Evolutionary conservation across 1,139 yeast genomes (phyloP).

Genomic region (Hanseniaspora sp.): DNA sequence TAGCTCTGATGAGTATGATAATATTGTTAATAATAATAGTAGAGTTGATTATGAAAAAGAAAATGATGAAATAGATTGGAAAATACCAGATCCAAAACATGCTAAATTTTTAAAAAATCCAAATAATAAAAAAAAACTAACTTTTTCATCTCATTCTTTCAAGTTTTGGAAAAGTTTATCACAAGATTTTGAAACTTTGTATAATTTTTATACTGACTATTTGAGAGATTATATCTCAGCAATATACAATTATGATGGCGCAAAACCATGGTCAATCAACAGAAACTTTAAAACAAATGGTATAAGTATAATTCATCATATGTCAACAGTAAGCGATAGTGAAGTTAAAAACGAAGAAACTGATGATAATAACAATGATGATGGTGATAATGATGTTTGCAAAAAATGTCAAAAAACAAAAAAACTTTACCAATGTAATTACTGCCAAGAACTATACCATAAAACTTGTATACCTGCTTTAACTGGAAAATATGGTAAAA

Average conservation of each 20-base stretch:
- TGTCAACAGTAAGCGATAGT: constrained; percentile 18
- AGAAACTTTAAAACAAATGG: constrained; percentile 11
- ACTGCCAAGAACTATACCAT: constrained; percentile 13
- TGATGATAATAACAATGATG: constrained; percentile 13
- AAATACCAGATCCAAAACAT: constrained; percentile 10
- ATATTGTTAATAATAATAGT: too few species aligned
- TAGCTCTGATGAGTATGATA: neutral
- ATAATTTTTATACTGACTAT: neutral
- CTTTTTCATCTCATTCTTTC: neutral
- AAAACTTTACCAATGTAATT: constrained; percentile 8
- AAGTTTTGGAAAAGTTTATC: constrained; percentile 9
- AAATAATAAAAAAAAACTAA: neutral
- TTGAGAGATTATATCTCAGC: constrained; percentile 5
- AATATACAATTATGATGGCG: constrained; percentile 8
- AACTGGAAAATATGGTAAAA: constrained; percentile 38
- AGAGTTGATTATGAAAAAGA: neutral
- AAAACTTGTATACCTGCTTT: constrained; percentile 8
- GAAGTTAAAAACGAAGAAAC: constrained; percentile 31
- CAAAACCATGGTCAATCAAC: constrained; percentile 4
- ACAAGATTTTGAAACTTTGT: neutral
- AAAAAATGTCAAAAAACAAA: constrained; percentile 29
- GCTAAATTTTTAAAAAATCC: constrained; percentile 2
- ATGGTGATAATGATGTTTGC: constrained; percentile 21
- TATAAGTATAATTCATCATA: constrained; percentile 10
- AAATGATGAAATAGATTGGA: neutral